Percentiles rank a stretch among this genome's conserved stretches.
These are phyloP conservation scores for Aspergillus niger DNA, from an alignment of 2,329 filamentous ascomycete species.

Conservation along the genomic window DNA sequence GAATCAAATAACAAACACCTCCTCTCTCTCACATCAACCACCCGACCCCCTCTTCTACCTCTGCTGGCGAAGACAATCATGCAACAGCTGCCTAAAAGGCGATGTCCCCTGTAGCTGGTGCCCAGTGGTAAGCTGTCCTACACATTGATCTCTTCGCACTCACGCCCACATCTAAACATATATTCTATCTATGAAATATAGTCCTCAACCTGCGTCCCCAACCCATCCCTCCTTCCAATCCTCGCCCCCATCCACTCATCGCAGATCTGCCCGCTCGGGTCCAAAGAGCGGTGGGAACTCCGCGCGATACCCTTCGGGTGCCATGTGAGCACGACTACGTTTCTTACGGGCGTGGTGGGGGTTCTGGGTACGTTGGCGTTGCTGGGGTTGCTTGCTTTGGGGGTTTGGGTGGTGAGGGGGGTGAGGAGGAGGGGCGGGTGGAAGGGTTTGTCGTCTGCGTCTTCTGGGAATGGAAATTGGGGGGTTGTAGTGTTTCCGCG, in stretches of 20 bases:
- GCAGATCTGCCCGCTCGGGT: constrained; percentile 42
- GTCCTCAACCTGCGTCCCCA: constrained; percentile 46
- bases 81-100: constrained; percentile 35
- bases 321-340: constrained; percentile 43
- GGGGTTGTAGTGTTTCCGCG: not conserved
- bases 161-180: too few relatives aligned
- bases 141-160: too few relatives aligned
- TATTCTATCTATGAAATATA: constrained; percentile 14
- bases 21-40: not conserved
- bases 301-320: constrained; percentile 43
- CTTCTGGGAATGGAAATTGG: not conserved
- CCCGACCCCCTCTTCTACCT: constrained; percentile 32
- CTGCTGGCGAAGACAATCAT: constrained; percentile 43
- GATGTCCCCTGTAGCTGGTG: constrained; percentile 42
- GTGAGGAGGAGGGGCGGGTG: constrained; percentile 14
- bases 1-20: not conserved
- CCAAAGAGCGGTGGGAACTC: constrained; percentile 47
- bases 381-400: constrained; percentile 21
- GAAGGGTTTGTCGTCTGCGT: not conserved
- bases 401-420: constrained; percentile 21
- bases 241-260: constrained; percentile 39
- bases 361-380: constrained; percentile 32
- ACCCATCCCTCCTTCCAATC: constrained; percentile 38
- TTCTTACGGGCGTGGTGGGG: constrained; percentile 37
- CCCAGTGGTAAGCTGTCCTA: constrained; percentile 33